phyloP scores from a whole-genome alignment of 768 basidiomycete genomes.

The Collybia mongolica region DNA sequence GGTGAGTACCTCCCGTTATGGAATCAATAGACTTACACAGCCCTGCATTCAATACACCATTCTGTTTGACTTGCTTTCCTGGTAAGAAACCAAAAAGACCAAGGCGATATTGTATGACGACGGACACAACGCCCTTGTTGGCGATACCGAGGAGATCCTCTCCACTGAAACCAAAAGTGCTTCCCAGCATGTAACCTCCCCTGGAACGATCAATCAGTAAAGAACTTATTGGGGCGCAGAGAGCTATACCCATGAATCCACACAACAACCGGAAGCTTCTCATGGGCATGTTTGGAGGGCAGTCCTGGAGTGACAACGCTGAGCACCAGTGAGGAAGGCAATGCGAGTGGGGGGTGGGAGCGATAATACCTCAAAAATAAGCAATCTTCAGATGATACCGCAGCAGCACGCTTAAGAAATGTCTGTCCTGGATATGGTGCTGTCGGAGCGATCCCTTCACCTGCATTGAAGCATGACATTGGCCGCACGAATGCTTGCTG shows the following conservation, averaged over 20 bases:
- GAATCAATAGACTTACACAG: constrained; percentile 32
- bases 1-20: background rate
- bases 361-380: constrained; percentile 35
- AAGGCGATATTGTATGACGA: constrained; percentile 41
- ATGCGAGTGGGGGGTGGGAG: background rate
- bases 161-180: constrained; percentile 25
- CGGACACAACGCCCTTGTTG: constrained; percentile 31
- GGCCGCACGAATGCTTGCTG: constrained; percentile 31
- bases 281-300: constrained; percentile 13
- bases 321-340: background rate
- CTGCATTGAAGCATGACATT: constrained; percentile 27
- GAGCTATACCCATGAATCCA: constrained; percentile 41
- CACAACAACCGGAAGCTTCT: constrained; percentile 35
- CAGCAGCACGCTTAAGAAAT: background rate
- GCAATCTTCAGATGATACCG: constrained; percentile 34
- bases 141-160: constrained; percentile 35
- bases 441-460: constrained; percentile 23
- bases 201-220: constrained; percentile 10
- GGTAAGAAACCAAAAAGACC: constrained; percentile 47
- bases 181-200: constrained; percentile 31
- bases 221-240: background rate
- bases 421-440: constrained; percentile 25
- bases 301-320: constrained; percentile 37
- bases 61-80: constrained; percentile 37
- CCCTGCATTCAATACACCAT: constrained; percentile 46